Evolutionary conservation across 192 early-diverging fungal species (phyloP), one percentile per base, ranked within the genome.

Genomic region (Podila clonocystis): DNA sequence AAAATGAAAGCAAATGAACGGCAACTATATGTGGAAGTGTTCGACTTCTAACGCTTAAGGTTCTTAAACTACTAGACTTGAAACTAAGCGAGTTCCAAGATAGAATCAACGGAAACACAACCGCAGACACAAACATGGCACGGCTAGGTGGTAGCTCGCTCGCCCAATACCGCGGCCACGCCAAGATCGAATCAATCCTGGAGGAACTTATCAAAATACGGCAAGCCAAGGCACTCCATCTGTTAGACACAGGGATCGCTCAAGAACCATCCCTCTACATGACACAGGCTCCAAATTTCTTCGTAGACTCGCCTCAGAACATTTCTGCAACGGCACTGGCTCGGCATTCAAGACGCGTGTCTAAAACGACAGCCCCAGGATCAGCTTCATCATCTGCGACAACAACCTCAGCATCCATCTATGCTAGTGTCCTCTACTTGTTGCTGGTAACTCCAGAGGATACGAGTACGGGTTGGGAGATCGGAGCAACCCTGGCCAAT

Each of bases 181-280:
- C 34, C 0, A 58, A 8, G 1, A 45, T 68, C 11, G 73, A 68
- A 36, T 24, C 61, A 3, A 45, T 19, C 15, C 28, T 75, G 5
- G 28, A n/a, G 11, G 36, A 63, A 1, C 58, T 68, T 30, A 49
- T 50, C 22, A 26, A 68, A 26, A 68, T 63, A 36, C 65, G 73
- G 22, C 65, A 38, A 2, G 17, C 41, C 5, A 33, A 59, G 13
- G 73, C 50, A 30, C 22, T 75, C 24, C 60, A 75, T 48, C 36
- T 75, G 17, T 33, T 75, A 19, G 73, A 75, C 30, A 68, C 41
- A 29, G 73, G 73, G 4, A 68, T 75, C 9, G 66, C 55, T 6
- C 45, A 48, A 7, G 66, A 67, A 9, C 50, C 58, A 4, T 75
- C 73, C 1, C 57, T 68, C 2, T 75, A 68, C 45, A 1, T 75